Base-by-base conservation (phyloP, 768 basidiomycete genomes). In the Psilocybe cubensis region DNA sequence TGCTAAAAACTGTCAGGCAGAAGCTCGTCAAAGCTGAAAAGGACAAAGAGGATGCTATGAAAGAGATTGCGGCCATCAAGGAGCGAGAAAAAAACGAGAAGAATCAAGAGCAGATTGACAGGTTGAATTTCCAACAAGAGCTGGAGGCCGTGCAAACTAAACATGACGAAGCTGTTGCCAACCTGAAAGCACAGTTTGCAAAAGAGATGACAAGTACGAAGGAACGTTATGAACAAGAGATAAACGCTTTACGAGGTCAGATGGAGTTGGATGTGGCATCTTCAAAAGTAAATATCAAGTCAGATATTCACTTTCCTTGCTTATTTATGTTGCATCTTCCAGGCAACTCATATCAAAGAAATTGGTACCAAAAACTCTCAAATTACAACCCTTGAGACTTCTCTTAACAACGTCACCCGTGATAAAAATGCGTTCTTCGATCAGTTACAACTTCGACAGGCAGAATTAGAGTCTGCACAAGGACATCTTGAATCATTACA, bases 11-110 rank as follows among this genome's bases (percentile, higher is more conserved):
- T 1, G 92, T 98, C n/a, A 78, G 97, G 54, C 89, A 94, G 74
- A 99, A 98, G 71, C 76, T 96, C n/a, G 93, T 98, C 25, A 98
- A 94, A 68, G 88, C 94, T 4, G 96, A 98, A 73, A 95, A 94
- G 76, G 94, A 96, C 21, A 85, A 85, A 63, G 95, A 98, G 33
- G 94, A 96, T 57, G 78, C 83, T 0, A 57, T 82, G 48, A 86
- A 82, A 66, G 91, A 92, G 62, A 66, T 77, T 28, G 74, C 74
- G 2, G 70, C 72, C 14, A 58, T 82, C 18, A 83, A 75, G 58
- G 86, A 87, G 44, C 83, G 78, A 62, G 84, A 80, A 40, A 79
- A 76, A 63, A 78, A 72, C 17, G 84, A 85, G 48, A 77, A 72
- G 60, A 85, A 80, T 62, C 84, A 71, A 69, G 87, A 83, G 56